Evolutionary conservation across 164 flowering plant genomes (phyloP).

Genomic region (Houttuynia cordata): DNA sequence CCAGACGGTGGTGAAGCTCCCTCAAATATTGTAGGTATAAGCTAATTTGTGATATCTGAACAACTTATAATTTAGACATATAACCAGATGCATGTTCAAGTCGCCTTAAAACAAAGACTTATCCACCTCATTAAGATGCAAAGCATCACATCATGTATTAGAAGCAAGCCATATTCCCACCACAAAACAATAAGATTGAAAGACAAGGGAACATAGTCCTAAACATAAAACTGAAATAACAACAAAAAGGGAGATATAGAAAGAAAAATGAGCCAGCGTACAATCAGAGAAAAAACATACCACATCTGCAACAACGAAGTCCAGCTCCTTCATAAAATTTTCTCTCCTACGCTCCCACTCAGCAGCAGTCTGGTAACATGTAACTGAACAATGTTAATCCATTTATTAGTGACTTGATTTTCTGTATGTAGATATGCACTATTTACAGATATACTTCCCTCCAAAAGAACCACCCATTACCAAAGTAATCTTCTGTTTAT

Average conservation of each 20-base stretch:
- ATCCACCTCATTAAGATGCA: too few species aligned
- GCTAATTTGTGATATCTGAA: too few species aligned
- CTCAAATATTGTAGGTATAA: background rate
- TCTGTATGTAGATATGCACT: background rate
- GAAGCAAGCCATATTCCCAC: too few species aligned
- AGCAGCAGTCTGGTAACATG: conserved; percentile 63
- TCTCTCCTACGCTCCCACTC: conserved; percentile 72
- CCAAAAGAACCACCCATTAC: background rate
- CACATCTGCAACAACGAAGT: conserved; percentile 94
- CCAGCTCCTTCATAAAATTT: conserved; percentile 81
- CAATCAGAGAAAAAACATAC: conserved; percentile 28
- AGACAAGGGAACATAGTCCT: too few species aligned
- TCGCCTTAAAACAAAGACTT: too few species aligned
- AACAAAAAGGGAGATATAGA: background rate
- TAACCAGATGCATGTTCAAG: too few species aligned
- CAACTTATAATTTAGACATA: too few species aligned
- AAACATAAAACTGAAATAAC: too few species aligned
- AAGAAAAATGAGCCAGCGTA: background rate
- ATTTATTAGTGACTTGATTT: background rate
- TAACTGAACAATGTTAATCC: conserved; percentile 2
- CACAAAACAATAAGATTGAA: too few species aligned
- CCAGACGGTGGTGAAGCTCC: background rate
- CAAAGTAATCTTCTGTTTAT: too few species aligned
- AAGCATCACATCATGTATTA: too few species aligned
- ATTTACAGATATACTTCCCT: background rate